Evolutionary conservation across 352 stramenopile genomes (phyloP).

Genomic region (Halophytophthora polymorphica): DNA sequence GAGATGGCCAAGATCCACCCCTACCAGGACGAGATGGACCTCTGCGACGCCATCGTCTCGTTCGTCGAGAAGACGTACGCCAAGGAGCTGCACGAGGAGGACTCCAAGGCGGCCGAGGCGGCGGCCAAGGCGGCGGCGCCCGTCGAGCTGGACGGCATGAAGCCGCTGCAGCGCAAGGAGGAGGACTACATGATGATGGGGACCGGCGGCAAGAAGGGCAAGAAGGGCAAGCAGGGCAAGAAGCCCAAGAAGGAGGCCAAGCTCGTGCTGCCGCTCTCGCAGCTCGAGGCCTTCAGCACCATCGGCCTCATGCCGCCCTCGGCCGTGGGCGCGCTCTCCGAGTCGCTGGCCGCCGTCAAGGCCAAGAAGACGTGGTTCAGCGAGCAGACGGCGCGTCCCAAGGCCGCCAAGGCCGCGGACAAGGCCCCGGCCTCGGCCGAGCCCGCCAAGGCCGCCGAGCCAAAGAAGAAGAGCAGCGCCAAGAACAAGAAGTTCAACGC

Average conservation of each 20-base stretch:
- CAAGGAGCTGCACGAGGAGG: slow-evolving; percentile 74
- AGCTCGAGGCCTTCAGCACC: slow-evolving; percentile 90
- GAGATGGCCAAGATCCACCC: slow-evolving; percentile 95
- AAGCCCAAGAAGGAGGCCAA: slow-evolving; percentile 80
- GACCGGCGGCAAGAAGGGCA: slow-evolving; percentile 57
- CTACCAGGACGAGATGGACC: slow-evolving; percentile 95
- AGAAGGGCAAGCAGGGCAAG: slow-evolving; percentile 61
- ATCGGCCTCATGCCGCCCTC: slow-evolving; percentile 89
- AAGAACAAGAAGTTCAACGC: slow-evolving; percentile 88
- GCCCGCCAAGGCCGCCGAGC: slow-evolving; percentile 31
- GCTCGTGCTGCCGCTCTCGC: slow-evolving; percentile 70
- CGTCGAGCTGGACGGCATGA: slow-evolving; percentile 91
- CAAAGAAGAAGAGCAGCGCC: slow-evolving; percentile 55
- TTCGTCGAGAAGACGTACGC: slow-evolving; percentile 93
- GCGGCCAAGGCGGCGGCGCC: slow-evolving; percentile 27
- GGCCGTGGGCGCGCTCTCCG: slow-evolving; percentile 72
- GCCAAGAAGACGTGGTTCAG: slow-evolving; percentile 93
- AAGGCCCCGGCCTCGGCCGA: slow-evolving; percentile 11
- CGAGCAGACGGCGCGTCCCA: slow-evolving; percentile 55
- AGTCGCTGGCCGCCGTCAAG: slow-evolving; percentile 92
- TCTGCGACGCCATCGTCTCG: slow-evolving; percentile 92
- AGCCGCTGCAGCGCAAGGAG: slow-evolving; percentile 84
- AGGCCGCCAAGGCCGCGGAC: slow-evolving; percentile 33
- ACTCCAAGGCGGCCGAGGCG: slow-evolving; percentile 38
- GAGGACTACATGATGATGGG: slow-evolving; percentile 82